phyloP scores from a whole-genome alignment of 176 grass and related monocot species.

The Hordeum vulgare region MorexV3_pseudomolecules_assembly NC_058523.1:52975603-52976102 shows the following conservation, averaged over 20 bases:
- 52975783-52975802: too few relatives aligned
- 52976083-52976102: constrained; percentile 45
- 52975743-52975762: too few relatives aligned
- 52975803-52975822: background rate
- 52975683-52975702: too few relatives aligned
- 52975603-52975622: too few relatives aligned
- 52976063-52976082: constrained; percentile 72
- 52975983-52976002: constrained; percentile 24
- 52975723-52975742: too few relatives aligned
- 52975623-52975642: too few relatives aligned
- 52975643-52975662: too few relatives aligned
- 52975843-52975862: constrained; percentile 35
- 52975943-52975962: constrained; percentile 39
- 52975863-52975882: constrained; percentile 72
- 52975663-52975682: too few relatives aligned
- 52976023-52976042: constrained; percentile 25
- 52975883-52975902: constrained; percentile 66
- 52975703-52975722: too few relatives aligned
- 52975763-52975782: too few relatives aligned
- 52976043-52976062: constrained; percentile 48
- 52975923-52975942: constrained; percentile 45
- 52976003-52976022: constrained; percentile 22
- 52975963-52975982: background rate
- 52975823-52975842: constrained; percentile 42
- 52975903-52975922: constrained; percentile 58